Percentiles rank a stretch among this genome's conserved stretches.
Conservation (phyloP, 73 alveolate genomes). For the Durusdinium trenchii region DNA sequence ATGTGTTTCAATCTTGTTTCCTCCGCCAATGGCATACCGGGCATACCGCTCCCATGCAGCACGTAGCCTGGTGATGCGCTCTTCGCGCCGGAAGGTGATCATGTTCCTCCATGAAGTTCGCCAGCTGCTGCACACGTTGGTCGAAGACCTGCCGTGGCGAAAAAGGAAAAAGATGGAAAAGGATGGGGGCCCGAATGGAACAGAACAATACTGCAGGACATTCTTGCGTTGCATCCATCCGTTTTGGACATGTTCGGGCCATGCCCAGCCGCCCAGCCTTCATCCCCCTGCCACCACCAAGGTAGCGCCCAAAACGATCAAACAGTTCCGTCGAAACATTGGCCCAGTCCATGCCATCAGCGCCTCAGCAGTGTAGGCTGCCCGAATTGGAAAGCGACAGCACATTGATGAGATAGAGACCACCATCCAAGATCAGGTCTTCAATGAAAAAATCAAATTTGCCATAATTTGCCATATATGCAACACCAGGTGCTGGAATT, state of each 20-base stretch:
- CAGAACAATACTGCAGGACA: background rate
- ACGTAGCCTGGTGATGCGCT: background rate
- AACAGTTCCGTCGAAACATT: background rate
- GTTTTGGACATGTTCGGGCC: background rate
- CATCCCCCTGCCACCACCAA: constrained; percentile 9
- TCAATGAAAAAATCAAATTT: no score
- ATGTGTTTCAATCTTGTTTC: no score
- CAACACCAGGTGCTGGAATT: background rate
- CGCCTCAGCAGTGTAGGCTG: background rate
- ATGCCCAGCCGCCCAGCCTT: background rate
- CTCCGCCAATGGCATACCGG: no score
- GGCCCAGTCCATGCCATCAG: constrained; percentile 33
- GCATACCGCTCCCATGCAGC: background rate
- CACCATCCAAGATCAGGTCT: no score
- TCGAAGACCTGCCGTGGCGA: constrained; percentile 40
- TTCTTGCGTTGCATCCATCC: background rate
- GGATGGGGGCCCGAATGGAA: background rate
- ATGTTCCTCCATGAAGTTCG: constrained; percentile 21
- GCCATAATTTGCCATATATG: no score
- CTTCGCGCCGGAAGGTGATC: constrained; percentile 12
- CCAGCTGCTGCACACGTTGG: constrained; percentile 27
- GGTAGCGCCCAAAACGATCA: constrained; percentile 62
- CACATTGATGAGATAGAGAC: no score
- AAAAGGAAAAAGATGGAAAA: background rate
- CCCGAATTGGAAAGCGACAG: background rate